A percentile compares a stretch with the other conserved stretches of the same genome.
Conservation (phyloP, 768 basidiomycete species). For the Tulasnella sp. region DNA sequence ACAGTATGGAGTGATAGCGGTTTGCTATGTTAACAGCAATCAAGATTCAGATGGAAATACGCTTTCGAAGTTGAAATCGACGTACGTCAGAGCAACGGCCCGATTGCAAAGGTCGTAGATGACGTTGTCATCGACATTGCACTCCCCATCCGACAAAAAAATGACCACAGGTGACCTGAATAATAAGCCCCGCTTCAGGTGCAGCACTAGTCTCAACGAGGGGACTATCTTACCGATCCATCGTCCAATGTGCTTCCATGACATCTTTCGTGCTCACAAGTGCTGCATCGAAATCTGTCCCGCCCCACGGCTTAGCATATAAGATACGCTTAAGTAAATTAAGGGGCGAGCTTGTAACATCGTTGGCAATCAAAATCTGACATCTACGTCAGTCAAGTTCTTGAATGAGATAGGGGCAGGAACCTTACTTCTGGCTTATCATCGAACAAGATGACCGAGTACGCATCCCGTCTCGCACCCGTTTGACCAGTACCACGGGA, state of each 20-base stretch:
- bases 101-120: conserved; percentile 35
- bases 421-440: conserved; percentile 3
- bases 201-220: no score
- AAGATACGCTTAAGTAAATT: conserved; percentile 35
- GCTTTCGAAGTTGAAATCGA: no score
- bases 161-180: conserved; percentile 42
- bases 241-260: conserved; percentile 42
- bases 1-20: conserved; percentile 49
- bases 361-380: conserved; percentile 31
- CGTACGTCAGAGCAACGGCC: conserved; percentile 28
- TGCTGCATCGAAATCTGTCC: conserved; percentile 40
- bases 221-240: conserved; percentile 37
- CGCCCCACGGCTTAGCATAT: conserved; percentile 23
- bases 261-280: conserved; percentile 28
- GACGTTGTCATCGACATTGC: conserved; percentile 29
- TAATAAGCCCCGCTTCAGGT: not conserved
- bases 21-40: conserved; percentile 38
- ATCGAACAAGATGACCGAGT: conserved; percentile 45
- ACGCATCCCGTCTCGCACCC: conserved; percentile 39
- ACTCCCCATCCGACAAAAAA: conserved; percentile 50
- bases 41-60: no score
- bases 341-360: conserved; percentile 38
- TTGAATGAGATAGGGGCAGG: no score
- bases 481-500: conserved; percentile 32
- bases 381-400: not conserved